A percentile compares a stretch with the other conserved stretches of the same genome.
These are phyloP conservation scores for Gomphus bonarii DNA, from an alignment of 1,284 basidiomycete genomes.

Conservation along the genomic window DNA sequence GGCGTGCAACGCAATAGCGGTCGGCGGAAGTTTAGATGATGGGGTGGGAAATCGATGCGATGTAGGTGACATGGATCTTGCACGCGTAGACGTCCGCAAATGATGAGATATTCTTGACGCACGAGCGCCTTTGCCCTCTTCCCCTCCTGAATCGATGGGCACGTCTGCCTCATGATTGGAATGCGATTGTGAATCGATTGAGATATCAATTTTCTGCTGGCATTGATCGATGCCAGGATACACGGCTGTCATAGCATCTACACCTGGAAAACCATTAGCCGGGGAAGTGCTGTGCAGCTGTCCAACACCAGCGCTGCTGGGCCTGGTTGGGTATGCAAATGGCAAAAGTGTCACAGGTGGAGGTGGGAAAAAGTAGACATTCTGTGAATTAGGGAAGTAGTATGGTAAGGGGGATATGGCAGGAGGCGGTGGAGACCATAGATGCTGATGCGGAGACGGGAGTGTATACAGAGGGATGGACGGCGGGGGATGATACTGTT, in stretches of 20 bases:
- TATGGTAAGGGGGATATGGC: constrained; percentile 26
- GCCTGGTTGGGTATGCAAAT: constrained; percentile 23
- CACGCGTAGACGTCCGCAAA: constrained; percentile 42
- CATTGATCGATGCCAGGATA: constrained; percentile 17
- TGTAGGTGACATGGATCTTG: constrained; percentile 50
- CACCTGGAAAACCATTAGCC: not conserved
- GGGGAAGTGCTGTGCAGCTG: constrained; percentile 1
- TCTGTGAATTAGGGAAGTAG: constrained; percentile 16
- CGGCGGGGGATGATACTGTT: constrained; percentile 20
- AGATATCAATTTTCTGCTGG: constrained; percentile 4
- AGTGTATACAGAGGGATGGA: constrained; percentile 15
- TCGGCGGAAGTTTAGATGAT: constrained; percentile 8
- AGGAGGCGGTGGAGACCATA: constrained; percentile 17
- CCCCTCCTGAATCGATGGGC: constrained; percentile 24
- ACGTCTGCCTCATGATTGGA: constrained; percentile 14
- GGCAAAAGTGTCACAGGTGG: constrained; percentile 17
- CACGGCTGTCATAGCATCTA: constrained; percentile 21
- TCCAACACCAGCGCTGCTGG: constrained; percentile 24
- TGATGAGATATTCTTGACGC: constrained; percentile 50
- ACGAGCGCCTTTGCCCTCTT: constrained; percentile 51
- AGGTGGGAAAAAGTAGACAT: constrained; percentile 26
- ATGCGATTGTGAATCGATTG: constrained; percentile 18
- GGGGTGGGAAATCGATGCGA: constrained; percentile 27
- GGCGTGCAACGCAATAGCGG: constrained; percentile 4
- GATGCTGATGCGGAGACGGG: constrained; percentile 21